Evolutionary conservation across 1,284 basidiomycete species (phyloP), one percentile per base, ranked within the genome.

Genomic region (Mycosarcoma maydis): DNA sequence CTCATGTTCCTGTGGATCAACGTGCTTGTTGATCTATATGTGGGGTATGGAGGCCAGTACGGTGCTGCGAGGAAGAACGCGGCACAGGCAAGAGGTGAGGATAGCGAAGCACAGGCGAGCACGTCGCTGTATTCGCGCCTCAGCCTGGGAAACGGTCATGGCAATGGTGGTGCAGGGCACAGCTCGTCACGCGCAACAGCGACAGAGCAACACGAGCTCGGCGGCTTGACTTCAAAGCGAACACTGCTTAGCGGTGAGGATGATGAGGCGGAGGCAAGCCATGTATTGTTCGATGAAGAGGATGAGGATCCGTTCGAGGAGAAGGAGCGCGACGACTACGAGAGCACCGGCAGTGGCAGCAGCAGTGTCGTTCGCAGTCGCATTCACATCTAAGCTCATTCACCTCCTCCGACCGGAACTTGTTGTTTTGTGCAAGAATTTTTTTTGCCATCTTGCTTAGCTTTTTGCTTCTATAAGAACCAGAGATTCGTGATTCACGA

Each of bases 1-100:
- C 29, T 73, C 17, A 36, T 81, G 32, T 80, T 81, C 40, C 34
- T 80, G 6, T 80, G 77, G 76, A 59, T 72, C 52, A 77, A 76
- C 29, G 64, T 80, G n/a, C 60, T 80, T 1, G 70, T 80, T 5
- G 78, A 80, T 41, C 60, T 76, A n/a, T 80, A 76, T 33, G 60
- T 77, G 2, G 59, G 55, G 0, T 73, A 66, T 23, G 78, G 78
- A 10, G 78, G 78, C 2, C 45, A 56, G 7, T 76, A 77, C 32
- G 70, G 73, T 33, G 61, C 60, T 22, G 49, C 56, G 20, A 49
- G 41, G 14, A 37, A 36, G 44, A 57, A 65, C 22, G 56, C 51
- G 3, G 32, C 53, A 14, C 61, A 53, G 20, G 54, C 53, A 8
- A 51, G 61, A 23, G 49, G 52, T 14, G 57, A 29, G 2, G 61